Conservation (phyloP, 106 monocot genomes). For the Ottelia alismoides region DNA sequence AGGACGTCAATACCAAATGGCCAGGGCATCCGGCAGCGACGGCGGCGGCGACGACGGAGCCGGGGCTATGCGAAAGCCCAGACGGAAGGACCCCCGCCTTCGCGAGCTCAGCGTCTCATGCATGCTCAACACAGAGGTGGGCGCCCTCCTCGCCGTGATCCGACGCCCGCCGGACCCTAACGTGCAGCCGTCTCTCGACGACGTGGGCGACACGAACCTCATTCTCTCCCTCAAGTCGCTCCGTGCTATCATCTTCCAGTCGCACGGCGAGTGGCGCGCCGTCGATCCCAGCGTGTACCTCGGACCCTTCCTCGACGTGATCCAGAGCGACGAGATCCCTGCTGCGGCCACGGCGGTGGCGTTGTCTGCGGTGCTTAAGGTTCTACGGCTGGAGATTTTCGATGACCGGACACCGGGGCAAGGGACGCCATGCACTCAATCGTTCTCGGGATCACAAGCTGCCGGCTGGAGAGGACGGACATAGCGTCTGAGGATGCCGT, state of each 20-base stretch:
- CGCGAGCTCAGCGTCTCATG: conserved; percentile 64
- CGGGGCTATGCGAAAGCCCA: too few relatives aligned
- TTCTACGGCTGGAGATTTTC: conserved; percentile 54
- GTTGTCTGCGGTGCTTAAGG: conserved; percentile 61
- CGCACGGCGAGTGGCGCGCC: conserved; percentile 25
- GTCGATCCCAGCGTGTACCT: conserved; percentile 46
- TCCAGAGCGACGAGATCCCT: conserved; percentile 71
- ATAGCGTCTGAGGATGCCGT: conserved; percentile 55
- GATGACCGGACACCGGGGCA: conserved; percentile 62
- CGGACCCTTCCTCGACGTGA: conserved; percentile 52
- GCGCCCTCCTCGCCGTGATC: conserved; percentile 72
- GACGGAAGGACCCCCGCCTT: conserved; percentile 1
- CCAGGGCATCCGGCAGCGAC: too few relatives aligned
- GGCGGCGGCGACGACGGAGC: neutral
- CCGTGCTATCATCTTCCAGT: conserved; percentile 66
- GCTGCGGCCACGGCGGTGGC: conserved; percentile 60
- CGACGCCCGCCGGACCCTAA: conserved; percentile 40
- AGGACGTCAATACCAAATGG: too few relatives aligned
- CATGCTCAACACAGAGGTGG: conserved; percentile 90
- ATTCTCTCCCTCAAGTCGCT: conserved; percentile 65
- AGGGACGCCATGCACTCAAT: conserved; percentile 63
- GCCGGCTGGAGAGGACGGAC: conserved; percentile 71
- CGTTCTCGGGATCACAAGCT: conserved; percentile 11
- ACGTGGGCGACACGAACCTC: conserved; percentile 16
- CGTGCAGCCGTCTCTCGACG: conserved; percentile 6